Percentiles rank a stretch among this genome's conserved stretches.
Evolutionary conservation across 1,284 basidiomycete species (phyloP).

Genomic region (Stereum hirsutum): DNA sequence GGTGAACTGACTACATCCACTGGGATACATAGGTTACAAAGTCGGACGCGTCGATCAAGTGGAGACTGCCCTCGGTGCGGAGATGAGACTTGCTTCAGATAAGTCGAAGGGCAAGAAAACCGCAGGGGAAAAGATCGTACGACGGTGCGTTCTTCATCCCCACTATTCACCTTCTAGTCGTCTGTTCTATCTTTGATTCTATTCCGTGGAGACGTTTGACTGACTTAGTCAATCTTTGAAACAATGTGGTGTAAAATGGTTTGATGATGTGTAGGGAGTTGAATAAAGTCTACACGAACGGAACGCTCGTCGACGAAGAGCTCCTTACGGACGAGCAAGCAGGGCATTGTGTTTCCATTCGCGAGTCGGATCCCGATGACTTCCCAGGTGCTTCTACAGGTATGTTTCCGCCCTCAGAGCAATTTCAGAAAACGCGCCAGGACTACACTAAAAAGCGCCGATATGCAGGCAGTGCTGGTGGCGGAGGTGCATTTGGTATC

Average conservation of each 20-base stretch:
- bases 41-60: constrained; percentile 96
- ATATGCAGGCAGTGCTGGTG: constrained; percentile 33
- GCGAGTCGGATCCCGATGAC: constrained; percentile 25
- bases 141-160: constrained; percentile 34
- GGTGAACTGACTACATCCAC: not conserved
- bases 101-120: constrained; percentile 51
- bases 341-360: constrained; percentile 90
- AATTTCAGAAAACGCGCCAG: too few relatives aligned
- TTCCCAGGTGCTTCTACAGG: too few relatives aligned
- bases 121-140: constrained; percentile 71
- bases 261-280: constrained; percentile 56
- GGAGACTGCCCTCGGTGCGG: constrained; percentile 84
- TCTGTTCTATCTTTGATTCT: too few relatives aligned
- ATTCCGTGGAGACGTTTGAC: too few relatives aligned
- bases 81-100: constrained; percentile 72
- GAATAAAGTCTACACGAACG: constrained; percentile 94
- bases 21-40: constrained; percentile 66
- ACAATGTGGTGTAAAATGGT: too few relatives aligned
- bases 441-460: too few relatives aligned
- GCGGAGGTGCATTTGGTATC: constrained; percentile 69
- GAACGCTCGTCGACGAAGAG: constrained; percentile 89
- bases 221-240: not conserved
- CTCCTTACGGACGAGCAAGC: constrained; percentile 91
- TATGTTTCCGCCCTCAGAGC: too few relatives aligned
- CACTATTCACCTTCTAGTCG: not conserved